Conservation (phyloP, 495 filamentous ascomycete genomes). For the Daldinia decipiens region DNA sequence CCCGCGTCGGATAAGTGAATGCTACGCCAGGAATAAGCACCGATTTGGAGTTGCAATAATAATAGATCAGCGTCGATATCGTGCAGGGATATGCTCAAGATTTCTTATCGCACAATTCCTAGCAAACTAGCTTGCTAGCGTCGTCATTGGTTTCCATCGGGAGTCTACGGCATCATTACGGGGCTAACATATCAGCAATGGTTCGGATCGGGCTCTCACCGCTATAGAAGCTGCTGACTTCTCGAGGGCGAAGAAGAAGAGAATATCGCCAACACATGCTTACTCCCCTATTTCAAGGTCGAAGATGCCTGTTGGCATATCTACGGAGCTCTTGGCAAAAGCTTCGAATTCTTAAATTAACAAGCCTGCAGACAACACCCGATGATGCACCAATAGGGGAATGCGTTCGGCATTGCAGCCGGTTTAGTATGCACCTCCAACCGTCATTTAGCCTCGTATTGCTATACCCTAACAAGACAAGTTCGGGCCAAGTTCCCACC, state of each 20-base stretch:
- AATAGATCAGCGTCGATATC: conserved; percentile 13
- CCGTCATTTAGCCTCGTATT: conserved; percentile 31
- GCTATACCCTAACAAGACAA: conserved; percentile 38
- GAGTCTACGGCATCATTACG: conserved; percentile 13
- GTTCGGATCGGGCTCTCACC: conserved; percentile 36
- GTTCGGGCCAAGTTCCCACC: conserved; percentile 39
- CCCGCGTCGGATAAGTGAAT: conserved; percentile 29
- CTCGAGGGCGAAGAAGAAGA: not conserved
- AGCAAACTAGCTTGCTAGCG: not conserved
- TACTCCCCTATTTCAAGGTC: conserved; percentile 16
- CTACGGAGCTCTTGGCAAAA: conserved; percentile 24
- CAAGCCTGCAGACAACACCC: conserved; percentile 17
- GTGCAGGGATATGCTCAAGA: conserved; percentile 10
- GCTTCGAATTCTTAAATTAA: conserved; percentile 28
- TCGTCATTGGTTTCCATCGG: conserved; percentile 27
- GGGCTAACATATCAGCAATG: not conserved
- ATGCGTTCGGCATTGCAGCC: conserved; percentile 31
- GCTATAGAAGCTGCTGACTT: conserved; percentile 11
- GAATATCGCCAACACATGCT: not conserved
- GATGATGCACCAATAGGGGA: conserved; percentile 27
- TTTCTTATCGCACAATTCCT: conserved; percentile 1
- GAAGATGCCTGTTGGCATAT: conserved; percentile 2
- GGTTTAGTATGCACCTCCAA: conserved; percentile 34
- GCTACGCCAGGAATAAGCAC: conserved; percentile 39
- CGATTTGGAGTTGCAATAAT: conserved; percentile 17